phyloP scores from a whole-genome alignment of 495 filamentous ascomycete genomes.

The Aspergillus carlsbadensis region DNA sequence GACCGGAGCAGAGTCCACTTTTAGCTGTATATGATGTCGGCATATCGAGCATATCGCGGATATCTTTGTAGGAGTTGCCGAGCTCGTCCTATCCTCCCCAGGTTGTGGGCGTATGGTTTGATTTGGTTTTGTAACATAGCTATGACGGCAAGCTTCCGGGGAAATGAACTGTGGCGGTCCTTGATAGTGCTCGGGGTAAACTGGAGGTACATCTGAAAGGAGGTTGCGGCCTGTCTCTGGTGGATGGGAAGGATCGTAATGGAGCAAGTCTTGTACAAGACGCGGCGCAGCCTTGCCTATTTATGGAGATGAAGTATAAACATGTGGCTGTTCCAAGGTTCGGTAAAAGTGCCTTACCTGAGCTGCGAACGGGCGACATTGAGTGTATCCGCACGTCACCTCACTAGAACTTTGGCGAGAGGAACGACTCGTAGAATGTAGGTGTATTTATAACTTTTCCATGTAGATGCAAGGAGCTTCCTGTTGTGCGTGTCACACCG shows the following conservation, averaged over 20 bases:
- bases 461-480: conserved; percentile 3
- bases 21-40: conserved; percentile 53
- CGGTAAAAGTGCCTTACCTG: conserved; percentile 31
- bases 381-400: conserved; percentile 20
- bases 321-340: not conserved
- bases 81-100: conserved; percentile 32
- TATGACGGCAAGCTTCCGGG: conserved; percentile 53
- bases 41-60: conserved; percentile 57
- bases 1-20: conserved; percentile 40
- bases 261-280: conserved; percentile 55
- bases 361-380: conserved; percentile 37
- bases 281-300: conserved; percentile 64
- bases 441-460: conserved; percentile 1
- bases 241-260: conserved; percentile 55
- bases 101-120: conserved; percentile 48
- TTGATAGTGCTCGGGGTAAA: conserved; percentile 33
- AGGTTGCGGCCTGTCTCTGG: conserved; percentile 49
- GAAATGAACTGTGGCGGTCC: conserved; percentile 34
- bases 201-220: conserved; percentile 51
- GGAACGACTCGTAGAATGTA: conserved; percentile 8
- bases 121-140: conserved; percentile 51
- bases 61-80: conserved; percentile 46
- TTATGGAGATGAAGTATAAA: conserved; percentile 5
- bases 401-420: conserved; percentile 17
- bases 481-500: not conserved